A percentile compares a stretch with the other conserved stretches of the same genome.
Evolutionary conservation across 306 rosid genomes (phyloP).

Genomic region (Argentina anserina): DNA sequence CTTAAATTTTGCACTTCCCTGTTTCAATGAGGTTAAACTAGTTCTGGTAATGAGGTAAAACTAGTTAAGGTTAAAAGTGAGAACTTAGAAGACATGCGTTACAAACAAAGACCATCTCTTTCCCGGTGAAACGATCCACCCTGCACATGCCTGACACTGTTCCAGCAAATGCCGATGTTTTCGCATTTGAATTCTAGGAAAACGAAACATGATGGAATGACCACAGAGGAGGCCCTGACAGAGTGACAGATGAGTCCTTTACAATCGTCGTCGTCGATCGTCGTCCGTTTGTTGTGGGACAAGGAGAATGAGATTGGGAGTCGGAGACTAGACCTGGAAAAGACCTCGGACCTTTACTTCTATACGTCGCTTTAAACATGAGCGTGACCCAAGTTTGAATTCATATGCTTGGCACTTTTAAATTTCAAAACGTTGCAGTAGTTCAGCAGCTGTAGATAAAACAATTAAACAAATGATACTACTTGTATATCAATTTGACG

Average conservation of each 20-base stretch:
- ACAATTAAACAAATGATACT: too few relatives aligned
- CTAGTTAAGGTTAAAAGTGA: background rate
- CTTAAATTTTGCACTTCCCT: too few relatives aligned
- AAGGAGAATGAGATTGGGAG: background rate
- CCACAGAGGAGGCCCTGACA: constrained; percentile 14
- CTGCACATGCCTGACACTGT: constrained; percentile 13
- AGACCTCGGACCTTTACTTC: background rate
- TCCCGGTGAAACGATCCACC: constrained; percentile 3
- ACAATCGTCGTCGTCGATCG: background rate
- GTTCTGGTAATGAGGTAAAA: background rate
- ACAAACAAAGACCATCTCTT: background rate
- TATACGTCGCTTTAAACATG: background rate
- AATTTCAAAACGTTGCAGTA: background rate
- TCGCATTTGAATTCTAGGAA: constrained; percentile 18
- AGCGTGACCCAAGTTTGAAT: background rate
- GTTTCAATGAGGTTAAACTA: background rate
- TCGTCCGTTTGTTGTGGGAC: constrained; percentile 7
- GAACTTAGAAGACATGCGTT: background rate
- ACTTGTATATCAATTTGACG: too few relatives aligned
- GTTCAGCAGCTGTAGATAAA: background rate
- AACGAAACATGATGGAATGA: background rate
- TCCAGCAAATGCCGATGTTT: constrained; percentile 24
- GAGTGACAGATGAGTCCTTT: background rate
- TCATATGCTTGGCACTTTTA: background rate
- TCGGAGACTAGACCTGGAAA: background rate